Evolutionary conservation across 257 asterid species (phyloP).

Genomic region (Hygrophila difformis): DNA sequence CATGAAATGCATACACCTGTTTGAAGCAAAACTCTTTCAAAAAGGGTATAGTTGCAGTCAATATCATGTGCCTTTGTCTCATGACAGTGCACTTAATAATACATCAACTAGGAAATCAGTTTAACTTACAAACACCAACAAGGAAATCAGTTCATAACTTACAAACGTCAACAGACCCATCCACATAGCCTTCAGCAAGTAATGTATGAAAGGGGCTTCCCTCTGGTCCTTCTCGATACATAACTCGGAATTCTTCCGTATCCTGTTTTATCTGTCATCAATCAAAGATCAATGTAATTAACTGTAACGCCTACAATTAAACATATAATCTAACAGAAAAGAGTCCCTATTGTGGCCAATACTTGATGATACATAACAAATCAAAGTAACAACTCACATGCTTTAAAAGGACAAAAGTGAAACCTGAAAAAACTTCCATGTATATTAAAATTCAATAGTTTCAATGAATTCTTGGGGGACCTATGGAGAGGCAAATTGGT

Average conservation of each 20-base stretch:
- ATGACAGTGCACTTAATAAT: neutral
- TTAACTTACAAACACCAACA: neutral
- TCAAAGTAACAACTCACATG: neutral
- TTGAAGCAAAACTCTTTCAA: slow-evolving; percentile 8
- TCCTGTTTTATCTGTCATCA: slow-evolving; percentile 69
- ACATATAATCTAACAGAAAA: neutral
- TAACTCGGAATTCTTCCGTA: slow-evolving; percentile 74
- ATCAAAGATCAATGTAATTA: slow-evolving; percentile 7
- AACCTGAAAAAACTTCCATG: neutral
- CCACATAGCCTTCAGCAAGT: slow-evolving; percentile 87
- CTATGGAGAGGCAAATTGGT: neutral
- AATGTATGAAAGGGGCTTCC: slow-evolving; percentile 81
- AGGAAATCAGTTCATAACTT: slow-evolving; percentile 28
- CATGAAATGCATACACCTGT: slow-evolving; percentile 81
- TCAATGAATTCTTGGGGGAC: neutral
- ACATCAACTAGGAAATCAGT: too few relatives aligned
- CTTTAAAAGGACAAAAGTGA: neutral
- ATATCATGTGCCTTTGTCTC: neutral
- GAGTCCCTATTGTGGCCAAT: neutral
- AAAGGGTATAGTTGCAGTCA: slow-evolving; percentile 5
- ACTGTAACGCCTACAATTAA: neutral
- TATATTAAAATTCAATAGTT: slow-evolving; percentile 1
- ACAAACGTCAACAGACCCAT: slow-evolving; percentile 91
- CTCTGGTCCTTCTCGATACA: slow-evolving; percentile 90
- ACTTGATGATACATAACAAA: neutral